A percentile compares a stretch with the other conserved stretches of the same genome.
These are phyloP conservation scores for Syncephalastrum monosporum DNA, from an alignment of 371 early-diverging fungal genomes.

Conservation along the genomic window DNA sequence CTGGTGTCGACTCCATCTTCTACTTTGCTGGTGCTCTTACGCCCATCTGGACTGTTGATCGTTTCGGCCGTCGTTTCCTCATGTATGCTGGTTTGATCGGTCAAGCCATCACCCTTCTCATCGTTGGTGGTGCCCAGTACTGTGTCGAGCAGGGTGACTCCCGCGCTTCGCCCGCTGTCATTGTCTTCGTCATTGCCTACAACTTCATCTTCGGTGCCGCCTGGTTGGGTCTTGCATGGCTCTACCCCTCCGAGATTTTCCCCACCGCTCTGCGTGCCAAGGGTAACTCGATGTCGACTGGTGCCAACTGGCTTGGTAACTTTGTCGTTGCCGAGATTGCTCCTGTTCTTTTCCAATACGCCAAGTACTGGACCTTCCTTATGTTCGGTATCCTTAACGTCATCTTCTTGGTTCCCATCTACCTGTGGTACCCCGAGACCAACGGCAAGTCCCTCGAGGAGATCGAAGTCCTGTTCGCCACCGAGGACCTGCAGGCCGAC, in stretches of 20 bases:
- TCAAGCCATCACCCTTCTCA: constrained; percentile 28
- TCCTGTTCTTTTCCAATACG: constrained; percentile 40
- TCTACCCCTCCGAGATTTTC: constrained; percentile 64
- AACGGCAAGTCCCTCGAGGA: constrained; percentile 58
- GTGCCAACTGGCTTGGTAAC: constrained; percentile 71
- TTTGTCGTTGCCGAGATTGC: constrained; percentile 48
- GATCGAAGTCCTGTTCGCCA: constrained; percentile 51
- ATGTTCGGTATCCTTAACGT: constrained; percentile 41
- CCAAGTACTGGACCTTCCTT: constrained; percentile 46
- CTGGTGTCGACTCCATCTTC: constrained; percentile 44
- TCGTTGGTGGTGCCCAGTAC: constrained; percentile 32
- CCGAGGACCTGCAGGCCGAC: constrained; percentile 28
- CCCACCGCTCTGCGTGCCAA: constrained; percentile 42
- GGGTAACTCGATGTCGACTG: constrained; percentile 56
- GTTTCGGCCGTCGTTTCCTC: constrained; percentile 32
- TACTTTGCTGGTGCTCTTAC: constrained; percentile 49
- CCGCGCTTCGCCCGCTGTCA: constrained; percentile 16
- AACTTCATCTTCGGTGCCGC: constrained; percentile 54
- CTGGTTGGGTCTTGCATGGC: constrained; percentile 55
- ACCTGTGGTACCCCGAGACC: constrained; percentile 51
- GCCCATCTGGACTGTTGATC: constrained; percentile 40
- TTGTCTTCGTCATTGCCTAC: constrained; percentile 28
- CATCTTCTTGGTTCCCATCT: constrained; percentile 34
- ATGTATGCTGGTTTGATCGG: constrained; percentile 33
- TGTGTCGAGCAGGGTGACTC: constrained; percentile 16